Evolutionary conservation across 2,329 filamentous ascomycete genomes (phyloP).

Genomic region (Trichoderma harzianum): DNA sequence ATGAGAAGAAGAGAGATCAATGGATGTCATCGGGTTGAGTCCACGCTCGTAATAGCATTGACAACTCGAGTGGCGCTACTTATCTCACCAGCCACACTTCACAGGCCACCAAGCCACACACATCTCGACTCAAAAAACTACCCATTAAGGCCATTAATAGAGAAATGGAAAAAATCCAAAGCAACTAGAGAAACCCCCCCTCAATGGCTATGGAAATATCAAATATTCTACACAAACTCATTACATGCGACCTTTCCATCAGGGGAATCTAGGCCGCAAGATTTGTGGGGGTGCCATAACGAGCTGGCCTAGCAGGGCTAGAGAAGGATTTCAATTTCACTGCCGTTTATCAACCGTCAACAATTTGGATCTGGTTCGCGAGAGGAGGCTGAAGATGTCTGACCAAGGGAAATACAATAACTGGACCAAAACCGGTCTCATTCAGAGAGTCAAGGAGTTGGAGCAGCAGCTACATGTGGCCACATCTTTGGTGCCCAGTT

Average conservation of each 20-base stretch:
- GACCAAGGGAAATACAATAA: slow-evolving; percentile 51
- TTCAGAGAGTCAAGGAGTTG: slow-evolving; percentile 63
- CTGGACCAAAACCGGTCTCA: slow-evolving; percentile 67
- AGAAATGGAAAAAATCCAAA: neutral
- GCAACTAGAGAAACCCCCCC: neutral
- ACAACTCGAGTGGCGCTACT: slow-evolving; percentile 3
- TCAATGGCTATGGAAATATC: neutral
- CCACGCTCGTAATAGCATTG: neutral
- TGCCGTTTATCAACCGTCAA: slow-evolving; percentile 19
- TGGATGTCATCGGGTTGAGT: neutral
- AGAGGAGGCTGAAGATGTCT: slow-evolving; percentile 27
- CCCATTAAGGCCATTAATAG: neutral
- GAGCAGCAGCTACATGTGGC: slow-evolving; percentile 60
- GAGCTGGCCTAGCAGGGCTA: slow-evolving; percentile 15
- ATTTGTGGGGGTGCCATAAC: slow-evolving; percentile 25
- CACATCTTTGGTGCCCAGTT: neutral
- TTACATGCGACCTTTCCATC: slow-evolving; percentile 30
- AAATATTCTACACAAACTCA: neutral
- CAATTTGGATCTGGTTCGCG: neutral
- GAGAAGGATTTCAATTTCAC: neutral
- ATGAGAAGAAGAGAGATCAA: neutral
- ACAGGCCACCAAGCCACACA: neutral
- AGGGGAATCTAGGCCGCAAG: slow-evolving; percentile 26
- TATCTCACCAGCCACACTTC: slow-evolving; percentile 13
- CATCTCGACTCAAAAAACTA: neutral